Evolutionary conservation across 371 early-diverging fungal genomes (phyloP).

Genomic region (Mortierella sp.): DNA sequence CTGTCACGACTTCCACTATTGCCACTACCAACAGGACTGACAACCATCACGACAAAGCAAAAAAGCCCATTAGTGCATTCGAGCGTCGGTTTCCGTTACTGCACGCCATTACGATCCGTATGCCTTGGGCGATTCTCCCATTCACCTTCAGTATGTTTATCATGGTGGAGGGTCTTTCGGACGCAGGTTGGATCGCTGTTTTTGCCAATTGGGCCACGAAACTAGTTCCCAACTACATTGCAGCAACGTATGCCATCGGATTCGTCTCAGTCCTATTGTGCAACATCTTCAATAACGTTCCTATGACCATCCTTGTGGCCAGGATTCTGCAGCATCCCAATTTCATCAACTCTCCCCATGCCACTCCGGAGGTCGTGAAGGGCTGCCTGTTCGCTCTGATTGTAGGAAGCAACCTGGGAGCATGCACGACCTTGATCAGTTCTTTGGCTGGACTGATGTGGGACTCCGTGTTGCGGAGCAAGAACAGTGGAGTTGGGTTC

Average conservation of each 20-base stretch:
- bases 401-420: conserved; percentile 86
- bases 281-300: conserved; percentile 85
- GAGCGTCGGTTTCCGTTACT: conserved; percentile 61
- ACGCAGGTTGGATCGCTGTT: conserved; percentile 75
- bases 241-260: conserved; percentile 73
- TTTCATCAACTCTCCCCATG: conserved; percentile 59
- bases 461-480: conserved; percentile 72
- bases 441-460: conserved; percentile 87
- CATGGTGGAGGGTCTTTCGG: conserved; percentile 75
- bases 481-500: conserved; percentile 67
- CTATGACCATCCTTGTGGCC: conserved; percentile 85
- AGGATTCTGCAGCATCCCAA: conserved; percentile 76
- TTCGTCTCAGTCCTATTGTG: conserved; percentile 75
- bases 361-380: conserved; percentile 55
- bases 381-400: conserved; percentile 78
- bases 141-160: conserved; percentile 89
- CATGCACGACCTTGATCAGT: conserved; percentile 78
- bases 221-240: conserved; percentile 64
- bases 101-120: conserved; percentile 63
- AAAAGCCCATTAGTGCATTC: conserved; percentile 7
- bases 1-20: not conserved
- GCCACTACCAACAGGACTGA: not conserved
- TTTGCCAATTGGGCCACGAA: conserved; percentile 70
- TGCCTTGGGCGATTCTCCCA: conserved; percentile 83
- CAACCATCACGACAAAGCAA: not conserved